A percentile compares a stretch with the other conserved stretches of the same genome.
Conservation (phyloP, 371 early-diverging fungal species). For the Apophysomyces variabilis region DNA sequence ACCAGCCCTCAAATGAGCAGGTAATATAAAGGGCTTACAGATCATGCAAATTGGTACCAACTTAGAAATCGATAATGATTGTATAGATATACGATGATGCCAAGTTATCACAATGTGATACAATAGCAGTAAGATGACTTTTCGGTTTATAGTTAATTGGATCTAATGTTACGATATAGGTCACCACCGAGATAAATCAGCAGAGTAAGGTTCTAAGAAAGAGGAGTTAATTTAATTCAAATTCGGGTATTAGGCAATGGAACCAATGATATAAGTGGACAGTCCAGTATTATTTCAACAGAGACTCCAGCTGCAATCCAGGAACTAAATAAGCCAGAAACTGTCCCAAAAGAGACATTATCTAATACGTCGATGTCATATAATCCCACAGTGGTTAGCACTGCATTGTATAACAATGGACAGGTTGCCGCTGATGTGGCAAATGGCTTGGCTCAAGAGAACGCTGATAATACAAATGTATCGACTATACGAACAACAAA, state of each 20-base stretch:
- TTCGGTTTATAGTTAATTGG: not conserved
- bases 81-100: not conserved
- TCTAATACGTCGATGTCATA: conserved; percentile 2
- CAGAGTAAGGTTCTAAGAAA: not conserved
- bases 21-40: not conserved
- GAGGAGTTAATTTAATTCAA: not conserved
- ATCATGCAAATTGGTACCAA: not conserved
- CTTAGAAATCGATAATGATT: not conserved
- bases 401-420: not conserved
- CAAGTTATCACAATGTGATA: not conserved
- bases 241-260: not conserved
- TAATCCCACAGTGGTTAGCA: not conserved
- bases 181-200: not conserved
- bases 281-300: not conserved
- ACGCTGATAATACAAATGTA: not conserved
- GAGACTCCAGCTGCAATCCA: not conserved
- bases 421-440: not conserved
- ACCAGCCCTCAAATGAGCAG: conserved; percentile 5
- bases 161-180: not conserved
- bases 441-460: not conserved
- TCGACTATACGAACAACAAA: not conserved
- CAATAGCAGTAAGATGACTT: not conserved
- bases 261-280: not conserved
- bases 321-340: not conserved
- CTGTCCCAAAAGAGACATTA: not conserved